These are phyloP conservation scores for Irpex rosettiformis DNA, from an alignment of 1,284 basidiomycete genomes.

Conservation along the genomic window DNA sequence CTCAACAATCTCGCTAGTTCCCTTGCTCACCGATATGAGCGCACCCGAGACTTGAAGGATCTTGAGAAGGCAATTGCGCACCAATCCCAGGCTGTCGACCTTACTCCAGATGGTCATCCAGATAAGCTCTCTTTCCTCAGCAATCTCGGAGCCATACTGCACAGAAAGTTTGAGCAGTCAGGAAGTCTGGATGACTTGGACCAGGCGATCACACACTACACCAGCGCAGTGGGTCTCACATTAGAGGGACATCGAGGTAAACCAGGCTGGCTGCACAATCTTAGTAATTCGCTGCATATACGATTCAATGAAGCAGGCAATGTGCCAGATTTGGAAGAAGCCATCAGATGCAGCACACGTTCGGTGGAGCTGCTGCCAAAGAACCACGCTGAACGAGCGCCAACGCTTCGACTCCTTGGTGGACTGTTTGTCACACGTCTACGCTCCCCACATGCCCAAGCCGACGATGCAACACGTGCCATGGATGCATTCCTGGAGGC, in stretches of 20 bases:
- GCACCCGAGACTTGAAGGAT: neutral
- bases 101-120: neutral
- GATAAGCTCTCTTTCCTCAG: neutral
- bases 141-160: neutral
- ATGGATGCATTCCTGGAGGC: neutral
- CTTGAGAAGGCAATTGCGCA: neutral
- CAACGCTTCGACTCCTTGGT: neutral
- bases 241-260: neutral
- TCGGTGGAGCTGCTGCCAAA: neutral
- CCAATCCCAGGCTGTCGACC: neutral
- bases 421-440: neutral
- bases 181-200: neutral
- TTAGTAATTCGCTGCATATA: neutral
- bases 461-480: neutral
- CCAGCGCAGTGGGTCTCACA: neutral
- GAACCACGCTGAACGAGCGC: neutral
- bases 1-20: neutral
- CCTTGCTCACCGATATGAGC: neutral
- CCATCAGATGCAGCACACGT: neutral
- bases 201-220: neutral
- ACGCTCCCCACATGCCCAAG: neutral
- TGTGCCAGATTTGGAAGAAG: neutral
- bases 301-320: neutral
- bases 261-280: neutral
- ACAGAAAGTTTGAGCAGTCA: neutral